Percentiles rank a stretch among this genome's conserved stretches.
phyloP scores from a whole-genome alignment of 1,284 basidiomycete species.

The Sporisorium graminicola region DNA sequence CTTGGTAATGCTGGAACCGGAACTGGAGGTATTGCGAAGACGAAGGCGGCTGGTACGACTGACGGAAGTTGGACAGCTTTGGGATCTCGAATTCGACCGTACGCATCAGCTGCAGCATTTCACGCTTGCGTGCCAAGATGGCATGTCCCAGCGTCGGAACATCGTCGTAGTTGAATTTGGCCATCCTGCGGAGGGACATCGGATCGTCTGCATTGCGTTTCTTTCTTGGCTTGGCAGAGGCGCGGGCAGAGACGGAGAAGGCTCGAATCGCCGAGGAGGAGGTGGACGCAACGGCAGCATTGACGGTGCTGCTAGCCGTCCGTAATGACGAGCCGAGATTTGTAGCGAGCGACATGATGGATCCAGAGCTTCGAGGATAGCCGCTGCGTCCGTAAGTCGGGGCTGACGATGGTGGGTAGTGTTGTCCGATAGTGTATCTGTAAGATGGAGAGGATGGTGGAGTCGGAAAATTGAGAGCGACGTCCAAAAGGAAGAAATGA shows the following conservation, averaged over 20 bases:
- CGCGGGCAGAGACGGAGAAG: conserved; percentile 42
- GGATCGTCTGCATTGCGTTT: conserved; percentile 49
- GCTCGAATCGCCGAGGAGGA: conserved; percentile 32
- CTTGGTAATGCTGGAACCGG: conserved; percentile 70
- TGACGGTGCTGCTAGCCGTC: conserved; percentile 18
- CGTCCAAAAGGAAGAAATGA: conserved; percentile 8
- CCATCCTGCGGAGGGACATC: conserved; percentile 56
- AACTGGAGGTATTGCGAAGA: conserved; percentile 50
- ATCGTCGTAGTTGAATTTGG: conserved; percentile 65
- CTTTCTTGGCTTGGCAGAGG: conserved; percentile 55
- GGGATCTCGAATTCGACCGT: conserved; percentile 64
- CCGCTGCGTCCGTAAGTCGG: neutral
- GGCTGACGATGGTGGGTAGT: neutral
- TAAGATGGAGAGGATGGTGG: too few relatives aligned
- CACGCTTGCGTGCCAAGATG: conserved; percentile 57
- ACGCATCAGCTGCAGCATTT: conserved; percentile 60
- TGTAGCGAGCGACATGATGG: conserved; percentile 27
- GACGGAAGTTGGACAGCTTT: conserved; percentile 64
- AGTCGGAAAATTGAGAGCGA: neutral
- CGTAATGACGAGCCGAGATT: conserved; percentile 28
- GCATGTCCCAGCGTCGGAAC: conserved; percentile 65
- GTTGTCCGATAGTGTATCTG: too few relatives aligned
- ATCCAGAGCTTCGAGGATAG: neutral
- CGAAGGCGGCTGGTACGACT: conserved; percentile 63
- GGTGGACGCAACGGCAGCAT: conserved; percentile 14